Conservation (phyloP, 441 rosid species). For the Pelargonium myrrhifolium region DNA sequence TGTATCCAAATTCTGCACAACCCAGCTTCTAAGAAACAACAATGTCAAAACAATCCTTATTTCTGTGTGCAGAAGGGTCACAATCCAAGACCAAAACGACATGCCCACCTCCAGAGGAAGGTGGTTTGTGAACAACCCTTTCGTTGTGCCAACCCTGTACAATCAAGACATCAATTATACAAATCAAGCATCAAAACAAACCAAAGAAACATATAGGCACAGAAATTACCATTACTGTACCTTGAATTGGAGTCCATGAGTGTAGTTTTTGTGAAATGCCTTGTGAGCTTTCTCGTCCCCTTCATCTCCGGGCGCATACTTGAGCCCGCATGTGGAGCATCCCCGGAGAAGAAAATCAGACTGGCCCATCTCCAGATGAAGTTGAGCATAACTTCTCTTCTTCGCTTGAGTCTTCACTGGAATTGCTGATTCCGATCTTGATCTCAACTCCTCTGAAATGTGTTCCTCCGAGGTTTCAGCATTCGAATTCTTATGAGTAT, state of each 20-base stretch:
- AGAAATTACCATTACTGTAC: conserved; percentile 21
- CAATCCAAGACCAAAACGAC: conserved; percentile 44
- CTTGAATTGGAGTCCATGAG: conserved; percentile 65
- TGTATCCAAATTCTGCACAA: background rate
- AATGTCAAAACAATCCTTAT: conserved; percentile 41
- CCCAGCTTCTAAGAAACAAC: background rate
- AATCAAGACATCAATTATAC: background rate
- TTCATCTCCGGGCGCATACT: conserved; percentile 67
- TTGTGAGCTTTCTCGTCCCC: conserved; percentile 66
- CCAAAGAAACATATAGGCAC: background rate
- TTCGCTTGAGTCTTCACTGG: conserved; percentile 13
- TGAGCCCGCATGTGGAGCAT: conserved; percentile 51
- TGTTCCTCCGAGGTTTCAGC: background rate
- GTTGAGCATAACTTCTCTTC: conserved; percentile 75
- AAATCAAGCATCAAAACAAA: conserved; percentile 3
- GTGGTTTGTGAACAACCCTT: conserved; percentile 34
- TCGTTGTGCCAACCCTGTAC: conserved; percentile 60
- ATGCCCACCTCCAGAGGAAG: conserved; percentile 31
- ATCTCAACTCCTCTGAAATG: background rate
- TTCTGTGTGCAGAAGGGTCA: conserved; percentile 52
- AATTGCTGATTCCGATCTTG: background rate
- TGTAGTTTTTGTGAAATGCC: conserved; percentile 51
- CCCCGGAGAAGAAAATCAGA: conserved; percentile 70
- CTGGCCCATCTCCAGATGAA: conserved; percentile 75
- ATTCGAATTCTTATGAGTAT: background rate